Base-by-base conservation (phyloP, 495 filamentous ascomycete species). In the Penicillium canariense region DNA sequence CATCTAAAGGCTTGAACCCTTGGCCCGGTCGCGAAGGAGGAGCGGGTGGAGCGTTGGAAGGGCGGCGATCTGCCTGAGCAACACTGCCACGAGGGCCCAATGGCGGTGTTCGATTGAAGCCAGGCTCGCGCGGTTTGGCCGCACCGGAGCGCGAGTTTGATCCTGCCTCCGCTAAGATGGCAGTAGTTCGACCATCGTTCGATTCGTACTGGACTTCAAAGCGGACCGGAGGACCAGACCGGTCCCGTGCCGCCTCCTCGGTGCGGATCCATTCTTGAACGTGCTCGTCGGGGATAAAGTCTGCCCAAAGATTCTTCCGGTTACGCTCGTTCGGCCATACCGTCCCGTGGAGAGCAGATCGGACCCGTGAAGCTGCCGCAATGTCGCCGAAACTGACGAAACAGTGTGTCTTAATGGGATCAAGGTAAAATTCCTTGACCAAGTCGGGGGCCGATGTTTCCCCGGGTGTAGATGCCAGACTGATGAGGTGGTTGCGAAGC, bases 261-360 rank as follows among this genome's bases (percentile, higher is more conserved):
- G 67, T 77, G 9, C 80, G 74, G 47, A 95, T 82, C 92, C 92
- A 98, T 38, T 86, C 81, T 20, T 72, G 61, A 11, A 95, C 73
- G 52, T 81, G 81, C 22, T 90, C 82, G 50, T 88, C 82, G 0
- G 94, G 94, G 5, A 97, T 80, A 65, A 96, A 98, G 59, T 98
- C 94, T 4, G 87, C 89, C 81, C 87, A 96, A 4, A 98, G 81
- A 2, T 81, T 81, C 67, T 94, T 93, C 34, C 94, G 83, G 40
- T 87, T 87, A 45, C 85, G 82, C 68, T 97, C 94, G 34, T 89
- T 82, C 1, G 94, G 94, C 90, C 91, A 98, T 34, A 90, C 77
- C 3, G 78, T 80, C 35, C 80, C 81, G 65, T 98, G 94, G 6
- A 98, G 71, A 8, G 81, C 80, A 0, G 84, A 81, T 28, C 94